phyloP scores from a whole-genome alignment of 805 yeast genomes.

The Saccharomycopsis capsularis region DNA sequence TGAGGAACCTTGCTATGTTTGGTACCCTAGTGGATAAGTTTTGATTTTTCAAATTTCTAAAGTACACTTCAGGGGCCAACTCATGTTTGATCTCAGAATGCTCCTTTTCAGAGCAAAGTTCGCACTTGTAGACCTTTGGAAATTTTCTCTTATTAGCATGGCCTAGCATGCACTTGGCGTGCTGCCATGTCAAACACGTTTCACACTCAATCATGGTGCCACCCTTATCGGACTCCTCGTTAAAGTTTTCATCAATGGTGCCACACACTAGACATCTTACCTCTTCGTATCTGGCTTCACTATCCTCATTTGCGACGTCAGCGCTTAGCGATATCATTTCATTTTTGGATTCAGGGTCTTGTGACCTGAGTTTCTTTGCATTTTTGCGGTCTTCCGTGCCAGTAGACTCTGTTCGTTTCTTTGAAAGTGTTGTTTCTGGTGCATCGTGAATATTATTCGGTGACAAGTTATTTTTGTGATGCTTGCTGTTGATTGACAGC shows the following conservation, averaged over 20 bases:
- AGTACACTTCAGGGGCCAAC: conserved; percentile 29
- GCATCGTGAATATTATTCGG: background rate
- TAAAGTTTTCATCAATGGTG: conserved; percentile 48
- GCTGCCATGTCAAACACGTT: conserved; percentile 66
- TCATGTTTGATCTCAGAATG: conserved; percentile 31
- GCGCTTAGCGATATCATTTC: background rate
- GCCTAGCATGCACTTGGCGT: conserved; percentile 52
- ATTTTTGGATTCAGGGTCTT: too few species aligned
- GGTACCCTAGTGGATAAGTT: conserved; percentile 3
- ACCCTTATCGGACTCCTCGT: conserved; percentile 44
- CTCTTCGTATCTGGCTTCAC: conserved; percentile 24
- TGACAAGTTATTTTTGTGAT: background rate
- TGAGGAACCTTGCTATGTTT: background rate
- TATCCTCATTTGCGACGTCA: background rate
- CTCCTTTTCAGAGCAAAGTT: conserved; percentile 41
- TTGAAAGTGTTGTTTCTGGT: background rate
- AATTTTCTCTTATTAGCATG: conserved; percentile 29
- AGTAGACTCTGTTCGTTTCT: too few species aligned
- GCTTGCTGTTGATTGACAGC: background rate
- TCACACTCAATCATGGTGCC: conserved; percentile 65
- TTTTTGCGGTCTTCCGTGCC: background rate
- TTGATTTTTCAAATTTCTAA: conserved; percentile 6
- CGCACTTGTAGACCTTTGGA: conserved; percentile 48
- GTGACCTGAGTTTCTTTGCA: background rate
- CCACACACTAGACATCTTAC: conserved; percentile 61